Evolutionary conservation across 495 filamentous ascomycete genomes (phyloP), one percentile per base, ranked within the genome.

Genomic region (Astrothelium macrocarpum): DNA sequence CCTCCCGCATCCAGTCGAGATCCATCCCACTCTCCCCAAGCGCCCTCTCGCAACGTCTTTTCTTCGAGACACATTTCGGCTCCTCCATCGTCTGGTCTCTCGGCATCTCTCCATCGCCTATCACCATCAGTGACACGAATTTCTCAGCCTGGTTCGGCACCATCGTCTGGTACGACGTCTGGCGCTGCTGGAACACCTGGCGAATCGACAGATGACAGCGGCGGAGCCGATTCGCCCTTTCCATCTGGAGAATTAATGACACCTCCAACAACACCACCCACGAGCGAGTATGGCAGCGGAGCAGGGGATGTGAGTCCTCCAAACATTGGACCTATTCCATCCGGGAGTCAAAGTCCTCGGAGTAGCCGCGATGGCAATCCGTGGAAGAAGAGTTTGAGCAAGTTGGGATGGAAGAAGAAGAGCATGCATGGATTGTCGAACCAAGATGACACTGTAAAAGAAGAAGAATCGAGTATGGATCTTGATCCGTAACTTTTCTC

Each of bases 211-310:
- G 74, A 75, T 42, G 73, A 74, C 64, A 74, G 66, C 36, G 72
- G 71, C 14, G 71, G 70, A 53, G 64, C 62, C 1, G 68, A 66
- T 16, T 56, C 53, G 73, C 69, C 59, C 70, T 68, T 4, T 65
- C 68, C 28, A 62, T 62, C 60, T 60, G 68, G 16, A 61, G 70
- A 68, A 29, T 73, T 72, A 2, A 71, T 73, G 59, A 77, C 75
- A 23, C 75, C 75, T 11, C 75, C 75, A 12, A 73, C 66, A 10
- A 76, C 70, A 25, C 74, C 75, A 10, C 74, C 74, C 9, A 68
- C 70, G 62, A 72, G 69, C 63, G 75, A 76, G 26, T 63, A 45
- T 23, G 63, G 32, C 25, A n/a, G 42, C 34, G 60, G 34, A 10
- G 60, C 36, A 26, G 49, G 49, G 16, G 49, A 56, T 29, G 49